phyloP scores from a whole-genome alignment of 345 rosid genomes.

The Syzygium oleosum region DNA sequence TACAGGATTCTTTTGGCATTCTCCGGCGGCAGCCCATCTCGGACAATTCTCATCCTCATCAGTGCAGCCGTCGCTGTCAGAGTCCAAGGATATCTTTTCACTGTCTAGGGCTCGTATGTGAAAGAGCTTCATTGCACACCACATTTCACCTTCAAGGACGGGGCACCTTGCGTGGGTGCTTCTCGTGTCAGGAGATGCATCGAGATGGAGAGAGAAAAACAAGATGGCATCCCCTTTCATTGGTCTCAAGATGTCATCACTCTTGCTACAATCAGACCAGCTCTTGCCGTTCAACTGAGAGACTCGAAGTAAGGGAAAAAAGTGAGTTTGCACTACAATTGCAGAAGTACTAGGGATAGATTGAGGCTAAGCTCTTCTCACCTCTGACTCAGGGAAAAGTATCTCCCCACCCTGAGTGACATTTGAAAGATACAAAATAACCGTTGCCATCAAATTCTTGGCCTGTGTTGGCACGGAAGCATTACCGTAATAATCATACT shows the following conservation, averaged over 20 bases:
- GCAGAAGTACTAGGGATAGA: neutral
- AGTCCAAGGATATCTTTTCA: slow-evolving; percentile 4
- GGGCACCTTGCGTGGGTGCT: slow-evolving; percentile 82
- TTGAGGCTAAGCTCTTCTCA: slow-evolving; percentile 11
- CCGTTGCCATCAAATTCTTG: slow-evolving; percentile 53
- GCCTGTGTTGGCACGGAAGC: slow-evolving; percentile 13
- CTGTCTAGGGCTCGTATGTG: slow-evolving; percentile 21
- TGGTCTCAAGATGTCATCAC: slow-evolving; percentile 41
- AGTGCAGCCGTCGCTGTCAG: slow-evolving; percentile 36
- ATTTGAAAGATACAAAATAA: slow-evolving; percentile 71
- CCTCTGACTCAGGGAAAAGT: slow-evolving; percentile 66
- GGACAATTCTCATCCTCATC: slow-evolving; percentile 74
- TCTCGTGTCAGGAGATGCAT: slow-evolving; percentile 43
- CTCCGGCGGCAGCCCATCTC: slow-evolving; percentile 73
- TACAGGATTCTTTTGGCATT: slow-evolving; percentile 77
- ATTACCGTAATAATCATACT: slow-evolving; percentile 45
- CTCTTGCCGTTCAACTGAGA: slow-evolving; percentile 31
- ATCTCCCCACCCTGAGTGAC: slow-evolving; percentile 66
- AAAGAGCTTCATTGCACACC: slow-evolving; percentile 63
- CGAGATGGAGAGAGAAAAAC: slow-evolving; percentile 55
- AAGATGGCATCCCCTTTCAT: slow-evolving; percentile 69
- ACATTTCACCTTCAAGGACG: slow-evolving; percentile 56
- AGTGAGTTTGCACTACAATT: neutral
- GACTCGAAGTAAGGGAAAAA: neutral
- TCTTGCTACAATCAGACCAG: slow-evolving; percentile 53